Conservation (phyloP, 768 basidiomycete genomes). For the Boletus vermiculosoides region DNA sequence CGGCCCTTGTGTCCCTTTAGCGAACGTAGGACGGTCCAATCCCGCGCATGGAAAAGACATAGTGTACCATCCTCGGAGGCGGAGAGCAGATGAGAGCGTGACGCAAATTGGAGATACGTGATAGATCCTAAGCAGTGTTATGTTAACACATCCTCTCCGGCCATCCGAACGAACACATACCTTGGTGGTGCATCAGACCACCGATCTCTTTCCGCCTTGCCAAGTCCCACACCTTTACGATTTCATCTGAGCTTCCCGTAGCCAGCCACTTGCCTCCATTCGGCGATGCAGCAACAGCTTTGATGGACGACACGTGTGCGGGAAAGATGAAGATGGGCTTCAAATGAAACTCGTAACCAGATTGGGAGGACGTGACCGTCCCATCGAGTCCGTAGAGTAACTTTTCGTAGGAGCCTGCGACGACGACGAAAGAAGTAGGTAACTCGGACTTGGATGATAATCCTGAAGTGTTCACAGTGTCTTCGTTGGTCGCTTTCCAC, state of each 20-base stretch:
- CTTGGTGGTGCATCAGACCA: slow-evolving; percentile 92
- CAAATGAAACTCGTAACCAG: slow-evolving; percentile 41
- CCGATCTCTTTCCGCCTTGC: slow-evolving; percentile 90
- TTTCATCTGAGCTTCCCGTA: slow-evolving; percentile 93
- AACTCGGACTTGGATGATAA: slow-evolving; percentile 23
- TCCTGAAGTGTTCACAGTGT: not conserved
- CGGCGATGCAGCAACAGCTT: slow-evolving; percentile 85
- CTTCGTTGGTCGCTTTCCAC: slow-evolving; percentile 6
- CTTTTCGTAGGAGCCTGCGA: slow-evolving; percentile 96
- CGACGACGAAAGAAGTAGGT: slow-evolving; percentile 73
- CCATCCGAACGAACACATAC: slow-evolving; percentile 40
- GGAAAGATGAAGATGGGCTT: slow-evolving; percentile 95
- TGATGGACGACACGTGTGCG: slow-evolving; percentile 91
- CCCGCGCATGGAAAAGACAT: slow-evolving; percentile 86
- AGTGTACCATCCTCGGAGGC: slow-evolving; percentile 92
- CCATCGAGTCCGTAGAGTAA: slow-evolving; percentile 89
- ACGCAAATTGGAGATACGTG: slow-evolving; percentile 83
- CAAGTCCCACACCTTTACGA: slow-evolving; percentile 96
- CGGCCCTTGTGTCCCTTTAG: slow-evolving; percentile 93
- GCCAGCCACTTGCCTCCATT: slow-evolving; percentile 95
- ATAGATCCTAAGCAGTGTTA: slow-evolving; percentile 67
- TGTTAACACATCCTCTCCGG: not conserved
- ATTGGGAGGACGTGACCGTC: slow-evolving; percentile 37
- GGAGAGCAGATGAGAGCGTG: slow-evolving; percentile 85
- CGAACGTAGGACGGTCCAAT: slow-evolving; percentile 87